Conservation (phyloP, 306 rosid genomes). For the Glycine tomentella region DNA sequence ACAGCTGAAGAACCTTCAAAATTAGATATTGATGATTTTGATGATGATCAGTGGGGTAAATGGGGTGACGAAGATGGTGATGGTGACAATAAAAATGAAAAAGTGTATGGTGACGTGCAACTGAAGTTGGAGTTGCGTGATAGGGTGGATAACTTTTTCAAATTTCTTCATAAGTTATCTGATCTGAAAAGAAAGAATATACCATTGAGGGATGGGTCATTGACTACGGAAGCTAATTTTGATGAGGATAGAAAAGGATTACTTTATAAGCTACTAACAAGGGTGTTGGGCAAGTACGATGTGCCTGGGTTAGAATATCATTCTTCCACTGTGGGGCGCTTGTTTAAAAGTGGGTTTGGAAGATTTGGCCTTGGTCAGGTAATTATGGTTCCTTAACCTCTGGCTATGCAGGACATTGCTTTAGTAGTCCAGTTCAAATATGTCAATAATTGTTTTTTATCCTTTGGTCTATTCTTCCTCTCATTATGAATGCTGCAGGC, state of each 20-base stretch:
- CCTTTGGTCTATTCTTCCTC: background rate
- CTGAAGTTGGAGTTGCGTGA: slow-evolving; percentile 94
- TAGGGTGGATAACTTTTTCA: slow-evolving; percentile 85
- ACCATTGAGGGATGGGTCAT: slow-evolving; percentile 69
- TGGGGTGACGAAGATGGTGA: slow-evolving; percentile 95
- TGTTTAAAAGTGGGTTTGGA: slow-evolving; percentile 89
- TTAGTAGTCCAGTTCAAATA: slow-evolving; percentile 42
- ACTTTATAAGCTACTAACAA: slow-evolving; percentile 71
- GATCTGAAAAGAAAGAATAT: slow-evolving; percentile 62
- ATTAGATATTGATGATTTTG: slow-evolving; percentile 73
- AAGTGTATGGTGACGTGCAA: slow-evolving; percentile 74
- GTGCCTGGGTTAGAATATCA: slow-evolving; percentile 88
- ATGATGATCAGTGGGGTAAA: slow-evolving; percentile 89
- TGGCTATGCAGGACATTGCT: slow-evolving; percentile 31
- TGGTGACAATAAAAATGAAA: slow-evolving; percentile 56
- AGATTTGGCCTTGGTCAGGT: slow-evolving; percentile 99
- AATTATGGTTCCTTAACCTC: slow-evolving; percentile 43
- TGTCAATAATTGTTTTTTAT: slow-evolving; percentile 27
- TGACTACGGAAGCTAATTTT: slow-evolving; percentile 60
- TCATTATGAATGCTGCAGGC: slow-evolving; percentile 67
- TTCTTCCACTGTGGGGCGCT: slow-evolving; percentile 92
- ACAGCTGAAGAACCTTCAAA: slow-evolving; percentile 51
- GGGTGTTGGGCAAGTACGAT: slow-evolving; percentile 71
- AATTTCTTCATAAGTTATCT: slow-evolving; percentile 85
- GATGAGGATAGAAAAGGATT: slow-evolving; percentile 80